A percentile compares a stretch with the other conserved stretches of the same genome.
Evolutionary conservation across 441 rosid species (phyloP).

Genomic region (Gossypium lobatum): DNA sequence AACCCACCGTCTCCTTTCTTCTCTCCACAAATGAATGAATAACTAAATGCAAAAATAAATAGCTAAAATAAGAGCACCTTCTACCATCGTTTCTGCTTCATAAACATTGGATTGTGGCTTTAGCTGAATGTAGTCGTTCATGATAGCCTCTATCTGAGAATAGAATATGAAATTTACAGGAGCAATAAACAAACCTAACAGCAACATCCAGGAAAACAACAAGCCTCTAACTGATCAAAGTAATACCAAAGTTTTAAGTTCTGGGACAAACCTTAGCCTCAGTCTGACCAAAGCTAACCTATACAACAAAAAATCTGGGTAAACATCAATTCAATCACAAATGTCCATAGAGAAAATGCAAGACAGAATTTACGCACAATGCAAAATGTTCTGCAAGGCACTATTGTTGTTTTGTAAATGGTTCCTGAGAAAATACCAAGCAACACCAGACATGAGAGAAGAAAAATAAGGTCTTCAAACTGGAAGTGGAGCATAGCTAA

Average conservation of each 20-base stretch:
- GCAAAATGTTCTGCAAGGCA: conserved; percentile 92
- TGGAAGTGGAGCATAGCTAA: conserved; percentile 4
- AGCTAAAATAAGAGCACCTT: conserved; percentile 40
- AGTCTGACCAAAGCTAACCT: conserved; percentile 83
- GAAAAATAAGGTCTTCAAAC: conserved; percentile 10
- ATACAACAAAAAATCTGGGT: conserved; percentile 24
- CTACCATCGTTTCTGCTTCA: conserved; percentile 94
- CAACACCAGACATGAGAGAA: conserved; percentile 7
- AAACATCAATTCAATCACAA: conserved; percentile 1
- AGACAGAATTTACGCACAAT: conserved; percentile 39
- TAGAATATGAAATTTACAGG: conserved; percentile 12
- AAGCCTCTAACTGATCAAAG: not conserved
- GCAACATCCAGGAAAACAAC: not conserved
- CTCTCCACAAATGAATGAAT: not conserved
- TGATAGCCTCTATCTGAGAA: conserved; percentile 81
- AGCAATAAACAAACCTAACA: conserved; percentile 8
- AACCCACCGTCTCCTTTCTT: not conserved
- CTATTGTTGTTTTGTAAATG: conserved; percentile 71
- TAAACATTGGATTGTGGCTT: conserved; percentile 75
- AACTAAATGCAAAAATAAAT: not conserved
- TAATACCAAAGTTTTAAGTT: not conserved
- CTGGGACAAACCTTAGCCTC: conserved; percentile 79
- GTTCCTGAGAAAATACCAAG: conserved; percentile 62
- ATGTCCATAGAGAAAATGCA: conserved; percentile 10
- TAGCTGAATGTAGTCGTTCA: conserved; percentile 85